Evolutionary conservation across 2,329 filamentous ascomycete genomes (phyloP), one percentile per base, ranked within the genome.

Genomic region (Fusarium ambrosium): DNA sequence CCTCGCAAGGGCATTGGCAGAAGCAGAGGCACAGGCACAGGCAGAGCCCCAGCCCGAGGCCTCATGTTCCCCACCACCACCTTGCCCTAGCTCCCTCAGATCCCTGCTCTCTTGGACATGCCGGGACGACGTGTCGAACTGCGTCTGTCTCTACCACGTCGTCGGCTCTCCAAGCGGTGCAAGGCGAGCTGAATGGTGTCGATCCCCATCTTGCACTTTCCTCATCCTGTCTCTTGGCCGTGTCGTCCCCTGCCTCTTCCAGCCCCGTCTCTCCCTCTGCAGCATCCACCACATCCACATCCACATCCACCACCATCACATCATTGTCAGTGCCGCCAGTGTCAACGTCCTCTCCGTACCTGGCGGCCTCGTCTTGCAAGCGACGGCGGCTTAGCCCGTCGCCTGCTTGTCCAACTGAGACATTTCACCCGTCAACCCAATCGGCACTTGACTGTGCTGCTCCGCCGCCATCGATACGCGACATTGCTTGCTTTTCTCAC

Each of bases 251-350:
- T 77, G 77, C 81, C 45, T 82, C 85, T 83, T 82, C 83, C 53
- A 43, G 39, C 60, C 41, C 68, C 64, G 43, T 65, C 43, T 24
- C 43, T 34, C 32, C 32, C 43, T 18, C 43, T 48, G 22, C 43
- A 24, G 43, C 43, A 48, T 48, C 43, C 43, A 39, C 36, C 36
- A 48, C 43, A 16, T 22, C 16, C 87, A 87, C 81, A 22, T 45
- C 41, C 41, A 88, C 84, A 36, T 36, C 85, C 84, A 85, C 87
- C 45, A 36, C 32, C 6, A n/a, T 69, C 70, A 65, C 66, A 68
- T 67, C 55, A 51, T 59, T 29, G 37, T 29, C 45, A 18, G 22
- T 51, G 29, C 29, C 29, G 45, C 9, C 45, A 51, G 41, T 29
- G 27, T 55, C 53, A 48, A 58, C 53, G 53, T 36, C 53, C n/a